Percentiles rank a stretch among this genome's conserved stretches.
These are phyloP conservation scores for Penicillium sp. DNA, from an alignment of 2,329 filamentous ascomycete species.

Conservation along the genomic window DNA sequence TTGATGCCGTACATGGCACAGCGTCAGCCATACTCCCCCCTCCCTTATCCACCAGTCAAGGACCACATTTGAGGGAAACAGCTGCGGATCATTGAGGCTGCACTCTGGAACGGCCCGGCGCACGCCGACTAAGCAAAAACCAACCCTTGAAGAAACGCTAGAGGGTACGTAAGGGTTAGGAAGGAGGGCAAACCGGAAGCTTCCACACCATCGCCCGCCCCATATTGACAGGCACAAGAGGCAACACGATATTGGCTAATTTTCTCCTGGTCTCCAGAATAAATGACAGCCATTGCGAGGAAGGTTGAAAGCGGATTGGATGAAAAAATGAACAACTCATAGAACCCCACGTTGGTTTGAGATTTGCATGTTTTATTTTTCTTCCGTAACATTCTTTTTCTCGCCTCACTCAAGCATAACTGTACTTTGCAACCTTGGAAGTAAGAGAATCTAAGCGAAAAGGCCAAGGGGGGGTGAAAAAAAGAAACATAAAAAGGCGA, in stretches of 20 bases:
- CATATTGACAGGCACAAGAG: conserved; percentile 6
- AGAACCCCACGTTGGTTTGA: conserved; percentile 23
- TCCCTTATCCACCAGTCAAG: conserved; percentile 36
- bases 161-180: conserved; percentile 19
- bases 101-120: conserved; percentile 50
- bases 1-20: conserved; percentile 32
- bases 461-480: conserved; percentile 1
- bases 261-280: conserved; percentile 26
- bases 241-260: conserved; percentile 16
- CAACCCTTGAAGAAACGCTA: conserved; percentile 41
- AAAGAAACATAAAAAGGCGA: conserved; percentile 11
- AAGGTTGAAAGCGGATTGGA: conserved; percentile 22
- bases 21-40: conserved; percentile 36
- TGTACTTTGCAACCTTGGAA: conserved; percentile 5
- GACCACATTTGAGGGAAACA: conserved; percentile 30
- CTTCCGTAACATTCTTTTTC: background rate
- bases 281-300: conserved; percentile 16
- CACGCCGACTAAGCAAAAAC: conserved; percentile 39
- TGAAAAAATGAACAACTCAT: conserved; percentile 31
- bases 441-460: conserved; percentile 7
- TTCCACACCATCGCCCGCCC: conserved; percentile 7
- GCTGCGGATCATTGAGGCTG: conserved; percentile 48
- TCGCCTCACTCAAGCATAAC: conserved; percentile 2
- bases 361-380: conserved; percentile 6
- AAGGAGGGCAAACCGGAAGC: conserved; percentile 9